Base-by-base conservation (phyloP, 371 early-diverging fungal species). In the Apophysomyces sp. region DNA sequence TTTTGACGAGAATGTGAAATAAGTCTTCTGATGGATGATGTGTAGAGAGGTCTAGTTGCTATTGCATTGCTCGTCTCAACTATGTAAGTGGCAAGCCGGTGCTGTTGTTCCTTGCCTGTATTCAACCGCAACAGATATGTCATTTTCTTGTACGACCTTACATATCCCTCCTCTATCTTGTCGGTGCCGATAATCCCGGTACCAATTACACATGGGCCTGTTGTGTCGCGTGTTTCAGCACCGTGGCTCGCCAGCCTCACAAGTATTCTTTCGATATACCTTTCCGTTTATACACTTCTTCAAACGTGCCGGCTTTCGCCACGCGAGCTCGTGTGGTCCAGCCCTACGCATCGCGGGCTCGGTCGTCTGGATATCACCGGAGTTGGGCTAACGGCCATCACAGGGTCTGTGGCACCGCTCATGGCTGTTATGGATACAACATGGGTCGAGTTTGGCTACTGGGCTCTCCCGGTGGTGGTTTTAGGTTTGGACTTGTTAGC, bases 391-490 rank as follows among this genome's bases (percentile, higher is more conserved):
- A 34, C 67, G 21, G 58, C n/a, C 3, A 24, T 55, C 1, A n/a
- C 49, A 8, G 69, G 66, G 4, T 21, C 18, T 1, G 53, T 73
- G 3, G 56, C 68, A 11, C 73, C 73, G 4, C 2, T 61, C 0
- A 24, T 67, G 7, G 57, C 73, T 9, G 44, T 71, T 8, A 39
- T 57, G 18, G 57, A 59, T 16, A 28, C 61, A 1, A 54, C 68
- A 21, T 27, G 31, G 21, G 51, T 70, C 1, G 78, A 77, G 53
- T 12, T 72, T 21, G 30, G 60, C 0, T 77, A 68, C 44, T 77
- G 78, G 78, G 16, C 63, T 0, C 41, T 77, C 11, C 78, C 78
- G 0, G 31, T 74, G 30, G 6, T 67, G 3, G 61, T 70, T 0
- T 34, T 60, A 3, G 39, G 44, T 7, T 58, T 77, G 57, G 52